Conservation (phyloP, 371 early-diverging fungal species). For the Apophysomyces elegans region DNA sequence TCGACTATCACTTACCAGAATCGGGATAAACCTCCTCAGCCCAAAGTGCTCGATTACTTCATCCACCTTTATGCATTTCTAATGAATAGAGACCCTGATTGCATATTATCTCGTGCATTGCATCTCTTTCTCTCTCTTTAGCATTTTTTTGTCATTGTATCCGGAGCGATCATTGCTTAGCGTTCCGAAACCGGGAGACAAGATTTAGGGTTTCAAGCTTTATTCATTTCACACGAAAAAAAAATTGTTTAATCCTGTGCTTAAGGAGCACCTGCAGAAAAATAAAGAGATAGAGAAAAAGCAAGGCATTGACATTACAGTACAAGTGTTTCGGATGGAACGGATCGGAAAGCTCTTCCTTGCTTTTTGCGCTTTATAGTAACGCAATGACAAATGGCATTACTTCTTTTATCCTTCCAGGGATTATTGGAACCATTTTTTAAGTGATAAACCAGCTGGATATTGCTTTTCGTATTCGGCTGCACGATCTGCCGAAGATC, state of each 20-base stretch:
- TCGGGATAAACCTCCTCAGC: too few relatives aligned
- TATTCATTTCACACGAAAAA: not conserved
- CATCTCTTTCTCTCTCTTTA: not conserved
- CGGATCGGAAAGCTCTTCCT: too few relatives aligned
- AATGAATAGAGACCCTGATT: not conserved
- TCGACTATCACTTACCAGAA: too few relatives aligned
- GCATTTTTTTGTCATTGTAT: not conserved
- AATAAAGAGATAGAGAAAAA: not conserved
- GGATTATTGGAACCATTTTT: conserved; percentile 4
- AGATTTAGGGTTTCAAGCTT: not conserved
- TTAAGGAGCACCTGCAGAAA: conserved; percentile 1
- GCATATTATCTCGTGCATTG: conserved; percentile 9
- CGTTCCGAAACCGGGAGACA: conserved; percentile 2
- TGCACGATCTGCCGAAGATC: not conserved
- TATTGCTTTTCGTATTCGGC: not conserved
- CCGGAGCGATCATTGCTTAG: conserved; percentile 4
- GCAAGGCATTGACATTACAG: too few relatives aligned
- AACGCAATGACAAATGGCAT: not conserved
- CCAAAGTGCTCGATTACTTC: too few relatives aligned
- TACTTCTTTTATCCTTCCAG: not conserved
- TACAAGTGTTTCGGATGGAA: too few relatives aligned
- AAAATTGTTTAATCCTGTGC: not conserved
- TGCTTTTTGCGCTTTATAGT: not conserved
- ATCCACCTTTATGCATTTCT: not conserved
- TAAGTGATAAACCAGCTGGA: not conserved